These are phyloP conservation scores for Rhizophora mangle DNA, from an alignment of 345 rosid genomes.

Conservation along the genomic window DNA sequence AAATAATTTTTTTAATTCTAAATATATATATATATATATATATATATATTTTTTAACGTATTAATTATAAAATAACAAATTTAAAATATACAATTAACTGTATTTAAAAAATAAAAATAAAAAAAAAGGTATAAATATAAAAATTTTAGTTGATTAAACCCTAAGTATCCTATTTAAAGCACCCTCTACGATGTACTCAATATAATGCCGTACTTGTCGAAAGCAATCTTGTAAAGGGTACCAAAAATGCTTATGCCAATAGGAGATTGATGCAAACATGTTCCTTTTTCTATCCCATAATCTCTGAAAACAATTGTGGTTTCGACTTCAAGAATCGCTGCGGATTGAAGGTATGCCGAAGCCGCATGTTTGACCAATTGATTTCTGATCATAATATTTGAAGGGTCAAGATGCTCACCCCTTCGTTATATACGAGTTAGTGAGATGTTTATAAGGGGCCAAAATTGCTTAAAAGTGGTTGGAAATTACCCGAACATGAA, in stretches of 20 bases:
- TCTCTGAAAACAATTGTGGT: slow-evolving; percentile 39
- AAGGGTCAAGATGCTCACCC: slow-evolving; percentile 37
- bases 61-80: no score
- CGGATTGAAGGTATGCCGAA: slow-evolving; percentile 48
- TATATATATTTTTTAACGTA: no score
- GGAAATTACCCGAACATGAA: no score
- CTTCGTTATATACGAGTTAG: slow-evolving; percentile 2
- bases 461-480: no score
- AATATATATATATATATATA: no score
- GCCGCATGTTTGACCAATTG: slow-evolving; percentile 58
- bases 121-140: no score
- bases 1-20: no score
- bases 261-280: slow-evolving; percentile 13
- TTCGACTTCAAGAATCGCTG: slow-evolving; percentile 32
- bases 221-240: slow-evolving; percentile 33
- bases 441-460: no score
- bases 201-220: slow-evolving; percentile 24
- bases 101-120: neutral
- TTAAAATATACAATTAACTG: no score
- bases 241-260: slow-evolving; percentile 13
- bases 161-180: slow-evolving; percentile 2
- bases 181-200: slow-evolving; percentile 16
- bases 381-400: slow-evolving; percentile 46
- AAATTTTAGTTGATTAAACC: neutral
- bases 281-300: slow-evolving; percentile 33